A percentile compares a stretch with the other conserved stretches of the same genome.
phyloP scores from a whole-genome alignment of 2,329 filamentous ascomycete species.

The Pseudocercospora fuligena region DNA sequence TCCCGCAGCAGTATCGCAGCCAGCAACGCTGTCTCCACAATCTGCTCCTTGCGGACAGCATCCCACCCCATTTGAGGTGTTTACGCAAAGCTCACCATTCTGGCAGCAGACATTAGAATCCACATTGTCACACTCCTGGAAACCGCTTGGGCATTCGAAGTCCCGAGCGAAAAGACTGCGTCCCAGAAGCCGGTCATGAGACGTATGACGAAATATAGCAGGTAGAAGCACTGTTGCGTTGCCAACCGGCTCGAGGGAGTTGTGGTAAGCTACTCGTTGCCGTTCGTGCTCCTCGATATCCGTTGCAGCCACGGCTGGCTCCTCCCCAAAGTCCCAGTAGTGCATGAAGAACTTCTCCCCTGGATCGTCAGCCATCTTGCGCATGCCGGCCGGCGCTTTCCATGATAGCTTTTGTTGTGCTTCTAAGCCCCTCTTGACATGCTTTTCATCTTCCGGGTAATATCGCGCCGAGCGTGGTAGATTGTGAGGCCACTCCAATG shows the following conservation, averaged over 20 bases:
- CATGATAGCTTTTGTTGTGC: slow-evolving; percentile 46
- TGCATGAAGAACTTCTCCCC: slow-evolving; percentile 75
- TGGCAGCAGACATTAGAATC: slow-evolving; percentile 75
- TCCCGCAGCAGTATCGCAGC: slow-evolving; percentile 62
- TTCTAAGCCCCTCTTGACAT: slow-evolving; percentile 48
- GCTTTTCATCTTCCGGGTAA: slow-evolving; percentile 53
- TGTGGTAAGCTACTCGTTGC: slow-evolving; percentile 14
- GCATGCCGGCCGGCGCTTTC: slow-evolving; percentile 64
- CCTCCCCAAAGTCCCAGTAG: slow-evolving; percentile 59
- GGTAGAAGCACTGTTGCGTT: slow-evolving; percentile 42
- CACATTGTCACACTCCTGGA: slow-evolving; percentile 67
- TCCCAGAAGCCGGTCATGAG: slow-evolving; percentile 32
- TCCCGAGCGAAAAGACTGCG: slow-evolving; percentile 56
- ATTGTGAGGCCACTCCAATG: slow-evolving; percentile 52
- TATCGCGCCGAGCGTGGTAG: slow-evolving; percentile 52
- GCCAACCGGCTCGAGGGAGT: slow-evolving; percentile 6
- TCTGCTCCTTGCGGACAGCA: slow-evolving; percentile 71
- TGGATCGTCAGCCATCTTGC: slow-evolving; percentile 72
- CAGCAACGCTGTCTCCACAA: slow-evolving; percentile 67
- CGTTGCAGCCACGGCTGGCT: slow-evolving; percentile 1
- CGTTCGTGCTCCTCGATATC: not conserved
- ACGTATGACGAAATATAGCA: slow-evolving; percentile 58
- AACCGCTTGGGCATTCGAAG: slow-evolving; percentile 70
- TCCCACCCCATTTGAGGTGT: slow-evolving; percentile 67
- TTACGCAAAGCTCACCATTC: slow-evolving; percentile 68